Conservation (phyloP, 176 grass and related monocot genomes). For the Aegilops speltoides region DNA sequence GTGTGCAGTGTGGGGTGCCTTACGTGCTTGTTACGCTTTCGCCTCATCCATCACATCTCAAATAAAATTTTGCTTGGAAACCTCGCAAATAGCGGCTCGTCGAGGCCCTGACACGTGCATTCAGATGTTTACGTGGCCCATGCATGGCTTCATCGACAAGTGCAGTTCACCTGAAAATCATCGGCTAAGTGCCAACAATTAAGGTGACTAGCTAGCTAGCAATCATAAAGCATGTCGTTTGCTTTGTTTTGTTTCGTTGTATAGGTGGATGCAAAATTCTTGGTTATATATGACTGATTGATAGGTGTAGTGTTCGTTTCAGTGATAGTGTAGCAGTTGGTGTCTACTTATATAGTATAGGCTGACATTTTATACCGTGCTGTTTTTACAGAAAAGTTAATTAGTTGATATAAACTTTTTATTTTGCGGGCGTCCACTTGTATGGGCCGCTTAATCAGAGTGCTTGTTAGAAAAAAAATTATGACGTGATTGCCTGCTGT, state of each 20-base stretch:
- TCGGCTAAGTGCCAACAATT: neutral
- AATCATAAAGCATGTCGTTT: neutral
- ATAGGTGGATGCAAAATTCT: neutral
- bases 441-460: no score
- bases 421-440: no score
- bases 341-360: neutral
- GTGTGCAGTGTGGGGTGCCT: neutral
- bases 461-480: no score
- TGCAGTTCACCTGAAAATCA: neutral
- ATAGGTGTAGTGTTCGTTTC: neutral
- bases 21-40: neutral
- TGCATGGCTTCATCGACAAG: slow-evolving; percentile 7
- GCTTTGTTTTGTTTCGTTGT: neutral
- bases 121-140: neutral
- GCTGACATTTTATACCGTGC: no score
- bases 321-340: neutral
- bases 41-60: neutral
- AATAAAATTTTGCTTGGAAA: neutral
- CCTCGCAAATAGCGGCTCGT: neutral
- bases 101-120: neutral
- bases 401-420: no score
- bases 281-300: neutral
- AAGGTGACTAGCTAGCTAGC: neutral
- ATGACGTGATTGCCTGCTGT: no score
- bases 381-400: no score